Base-by-base conservation (phyloP, 192 early-diverging fungal genomes). In the Mortierella alpina region DNA sequence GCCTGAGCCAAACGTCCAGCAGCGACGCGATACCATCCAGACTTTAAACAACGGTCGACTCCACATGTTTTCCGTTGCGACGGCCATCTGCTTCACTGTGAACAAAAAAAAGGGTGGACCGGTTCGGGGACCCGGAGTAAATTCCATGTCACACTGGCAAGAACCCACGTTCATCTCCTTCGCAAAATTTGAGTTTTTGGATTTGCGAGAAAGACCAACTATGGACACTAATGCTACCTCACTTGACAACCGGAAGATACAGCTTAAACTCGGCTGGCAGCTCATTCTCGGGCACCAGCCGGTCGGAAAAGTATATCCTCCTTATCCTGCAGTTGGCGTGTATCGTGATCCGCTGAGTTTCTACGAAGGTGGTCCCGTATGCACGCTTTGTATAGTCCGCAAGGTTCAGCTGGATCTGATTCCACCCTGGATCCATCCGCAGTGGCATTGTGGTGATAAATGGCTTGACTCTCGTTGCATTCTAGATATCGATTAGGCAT, bases 341-440 rank as follows among this genome's bases (percentile, higher is more conserved):
- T 48, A 99, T 88, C 51, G 94, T 95, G 49, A 97, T 91, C 51
- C 97, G 86, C 23, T 90, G 84, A 0, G 94, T 96, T 82, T 99
- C 96, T 44, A 88, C 90, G 76, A 96, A 95, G 59, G 90, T 88
- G 40, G 96, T 95, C 39, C 95, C 96, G 79, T 96, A 99, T 1
- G 92, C 91, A n/a, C 93, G 88, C 48, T 90, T 85, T 6, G 94
- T 94, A 81, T 94, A 95, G 69, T 96, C 94, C 2, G 89, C 91
- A 68, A 99, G 73, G 72, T 99, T 94, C 73, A 99, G 89, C 62
- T 93, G 92, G 68, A 99, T 90, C 78, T 99, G 94, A 79, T 99
- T 99, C 97, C 97, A 99, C 10, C 96, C 96, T 66, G 92, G 88
- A 69, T 99, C 97, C 50, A 99, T 83, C 9, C 94, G 90, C 89